These are phyloP conservation scores for Arctostaphylos glauca DNA, from an alignment of 148 eudicot genomes.

Conservation along the genomic window DNA sequence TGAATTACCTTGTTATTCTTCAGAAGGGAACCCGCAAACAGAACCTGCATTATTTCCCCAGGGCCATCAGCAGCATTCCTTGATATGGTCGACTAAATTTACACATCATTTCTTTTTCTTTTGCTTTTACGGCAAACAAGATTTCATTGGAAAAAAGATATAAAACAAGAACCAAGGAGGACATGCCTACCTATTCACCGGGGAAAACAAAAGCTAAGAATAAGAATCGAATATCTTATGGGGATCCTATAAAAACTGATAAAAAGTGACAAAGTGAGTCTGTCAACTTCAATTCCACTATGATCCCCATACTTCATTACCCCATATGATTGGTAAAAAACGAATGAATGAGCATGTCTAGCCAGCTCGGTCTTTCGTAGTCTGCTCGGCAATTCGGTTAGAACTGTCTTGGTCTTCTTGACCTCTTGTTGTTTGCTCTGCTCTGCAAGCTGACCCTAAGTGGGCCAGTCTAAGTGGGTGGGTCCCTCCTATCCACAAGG, in stretches of 20 bases:
- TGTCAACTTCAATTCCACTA: not conserved
- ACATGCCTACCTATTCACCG: not conserved
- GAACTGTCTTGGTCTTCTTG: no score
- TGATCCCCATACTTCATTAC: no score
- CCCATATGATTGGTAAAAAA: no score
- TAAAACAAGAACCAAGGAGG: not conserved
- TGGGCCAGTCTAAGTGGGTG: no score
- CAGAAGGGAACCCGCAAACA: slow-evolving; percentile 75
- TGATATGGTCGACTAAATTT: not conserved
- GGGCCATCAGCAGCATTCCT: not conserved
- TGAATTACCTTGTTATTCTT: slow-evolving; percentile 69
- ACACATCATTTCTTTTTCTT: no score
- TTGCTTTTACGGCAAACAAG: not conserved
- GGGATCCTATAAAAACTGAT: not conserved
- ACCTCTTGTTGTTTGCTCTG: no score
- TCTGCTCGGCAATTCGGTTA: no score
- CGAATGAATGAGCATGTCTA: no score
- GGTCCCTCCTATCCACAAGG: no score
- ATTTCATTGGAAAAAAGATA: not conserved
- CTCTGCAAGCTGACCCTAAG: no score
- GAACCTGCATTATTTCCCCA: slow-evolving; percentile 46
- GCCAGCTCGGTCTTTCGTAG: no score
- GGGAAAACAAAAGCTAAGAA: not conserved
- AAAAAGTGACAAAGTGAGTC: not conserved
- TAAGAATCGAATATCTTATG: not conserved